Conservation (phyloP, 2,329 filamentous ascomycete species). For the Penicillium sp. region DNA sequence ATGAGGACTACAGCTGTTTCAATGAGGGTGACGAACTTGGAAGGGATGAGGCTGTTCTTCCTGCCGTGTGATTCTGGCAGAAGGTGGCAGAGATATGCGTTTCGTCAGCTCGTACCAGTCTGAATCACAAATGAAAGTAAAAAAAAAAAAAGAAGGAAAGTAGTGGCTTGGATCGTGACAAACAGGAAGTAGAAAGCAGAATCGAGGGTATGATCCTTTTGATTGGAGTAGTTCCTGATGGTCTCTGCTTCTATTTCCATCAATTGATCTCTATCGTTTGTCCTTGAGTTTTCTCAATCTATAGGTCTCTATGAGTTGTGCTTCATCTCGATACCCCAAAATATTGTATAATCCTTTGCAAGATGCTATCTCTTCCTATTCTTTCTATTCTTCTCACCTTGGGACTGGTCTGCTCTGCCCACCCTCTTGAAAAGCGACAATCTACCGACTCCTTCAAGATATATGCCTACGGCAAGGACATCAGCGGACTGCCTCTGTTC, state of each 20-base stretch:
- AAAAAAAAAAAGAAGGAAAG: too few species aligned
- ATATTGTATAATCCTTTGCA: not conserved
- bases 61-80: not conserved
- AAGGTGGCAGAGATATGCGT: not conserved
- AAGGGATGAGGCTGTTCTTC: not conserved
- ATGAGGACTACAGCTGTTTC: not conserved
- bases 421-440: conserved; percentile 8
- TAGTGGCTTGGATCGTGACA: too few species aligned
- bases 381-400: not conserved
- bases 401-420: conserved; percentile 6
- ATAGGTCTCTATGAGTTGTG: not conserved
- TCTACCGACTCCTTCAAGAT: conserved; percentile 8
- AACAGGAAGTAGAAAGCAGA: not conserved
- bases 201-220: not conserved
- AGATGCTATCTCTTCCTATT: not conserved
- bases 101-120: conserved; percentile 5
- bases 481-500: conserved; percentile 16
- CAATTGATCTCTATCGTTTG: not conserved
- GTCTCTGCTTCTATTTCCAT: not conserved
- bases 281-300: not conserved
- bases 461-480: conserved; percentile 15
- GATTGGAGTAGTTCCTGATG: not conserved
- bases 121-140: not conserved
- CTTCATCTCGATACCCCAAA: not conserved
- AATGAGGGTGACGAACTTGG: not conserved